Conservation (phyloP, 805 yeast genomes). For the Starmera pachycereana region DNA sequence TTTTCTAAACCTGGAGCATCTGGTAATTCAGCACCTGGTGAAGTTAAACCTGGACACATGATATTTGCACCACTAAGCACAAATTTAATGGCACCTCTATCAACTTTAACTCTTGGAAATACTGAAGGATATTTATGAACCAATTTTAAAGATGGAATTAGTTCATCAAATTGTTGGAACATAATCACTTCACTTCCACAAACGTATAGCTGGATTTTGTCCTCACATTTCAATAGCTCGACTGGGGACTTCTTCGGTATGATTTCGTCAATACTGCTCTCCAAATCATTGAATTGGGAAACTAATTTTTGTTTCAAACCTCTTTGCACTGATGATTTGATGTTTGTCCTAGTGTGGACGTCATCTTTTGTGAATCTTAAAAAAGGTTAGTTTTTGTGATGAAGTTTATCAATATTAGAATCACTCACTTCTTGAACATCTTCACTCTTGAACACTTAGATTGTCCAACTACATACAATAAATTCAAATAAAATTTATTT, state of each 20-base stretch:
- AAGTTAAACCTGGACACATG: constrained; percentile 93
- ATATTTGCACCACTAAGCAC: constrained; percentile 93
- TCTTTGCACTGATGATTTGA: constrained; percentile 91
- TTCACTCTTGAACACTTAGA: too few relatives aligned
- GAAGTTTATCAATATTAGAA: too few relatives aligned
- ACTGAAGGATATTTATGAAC: constrained; percentile 77
- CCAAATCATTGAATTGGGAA: constrained; percentile 63
- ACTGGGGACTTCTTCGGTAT: constrained; percentile 86
- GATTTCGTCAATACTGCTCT: constrained; percentile 65
- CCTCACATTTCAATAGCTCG: constrained; percentile 77
- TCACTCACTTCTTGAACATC: constrained; percentile 36
- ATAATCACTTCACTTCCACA: constrained; percentile 66
- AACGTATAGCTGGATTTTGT: constrained; percentile 69
- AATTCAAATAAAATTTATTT: too few relatives aligned
- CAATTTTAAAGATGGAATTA: constrained; percentile 64
- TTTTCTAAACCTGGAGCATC: constrained; percentile 54
- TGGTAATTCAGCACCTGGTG: constrained; percentile 76
- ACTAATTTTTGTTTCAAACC: constrained; percentile 70
- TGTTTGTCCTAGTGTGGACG: constrained; percentile 80
- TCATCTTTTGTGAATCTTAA: constrained; percentile 70
- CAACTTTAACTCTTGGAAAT: constrained; percentile 84
- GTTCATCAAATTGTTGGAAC: constrained; percentile 71
- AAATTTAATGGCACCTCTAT: constrained; percentile 92
- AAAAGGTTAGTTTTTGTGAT: background rate
- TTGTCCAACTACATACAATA: too few relatives aligned